A percentile compares a stretch with the other conserved stretches of the same genome.
Evolutionary conservation across 73 alveolate species (phyloP).

Genomic region (Paramecium pentaurelia): DNA sequence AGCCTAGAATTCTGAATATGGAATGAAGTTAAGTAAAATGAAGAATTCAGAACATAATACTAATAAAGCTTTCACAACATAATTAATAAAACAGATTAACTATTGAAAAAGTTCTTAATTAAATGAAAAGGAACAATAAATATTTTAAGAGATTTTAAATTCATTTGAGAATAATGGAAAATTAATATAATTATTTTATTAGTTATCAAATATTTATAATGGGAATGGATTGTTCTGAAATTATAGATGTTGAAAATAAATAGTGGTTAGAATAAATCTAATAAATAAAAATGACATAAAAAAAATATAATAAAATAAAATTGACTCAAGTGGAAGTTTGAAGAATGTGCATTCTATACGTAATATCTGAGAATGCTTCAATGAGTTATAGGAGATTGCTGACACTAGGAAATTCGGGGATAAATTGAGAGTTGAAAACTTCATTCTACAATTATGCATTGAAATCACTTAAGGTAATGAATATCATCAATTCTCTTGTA

Average conservation of each 20-base stretch:
- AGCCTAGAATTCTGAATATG: background rate
- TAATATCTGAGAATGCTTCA: background rate
- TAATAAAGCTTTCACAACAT: background rate
- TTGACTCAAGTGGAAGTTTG: background rate
- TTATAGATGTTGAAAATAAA: background rate
- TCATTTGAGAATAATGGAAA: too few relatives aligned
- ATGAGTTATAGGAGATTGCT: background rate
- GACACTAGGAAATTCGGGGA: slow-evolving; percentile 76
- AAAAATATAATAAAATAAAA: background rate
- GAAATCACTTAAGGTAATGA: slow-evolving; percentile 88
- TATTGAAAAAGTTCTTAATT: too few relatives aligned
- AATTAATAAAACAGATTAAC: too few relatives aligned
- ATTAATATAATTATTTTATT: background rate
- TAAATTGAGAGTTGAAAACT: slow-evolving; percentile 62
- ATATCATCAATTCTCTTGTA: slow-evolving; percentile 79
- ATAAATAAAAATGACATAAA: background rate
- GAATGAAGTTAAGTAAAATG: background rate
- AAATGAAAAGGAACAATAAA: background rate
- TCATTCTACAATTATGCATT: slow-evolving; percentile 65
- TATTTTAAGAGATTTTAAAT: background rate
- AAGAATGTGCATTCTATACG: background rate
- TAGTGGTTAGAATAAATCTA: background rate
- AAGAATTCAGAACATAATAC: too few relatives aligned
- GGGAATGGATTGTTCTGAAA: slow-evolving; percentile 10
- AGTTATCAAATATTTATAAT: background rate